Percentiles rank a stretch among this genome's conserved stretches.
Conservation (phyloP, 225 moss, liverwort and hornwort species). For the Antitrichia curtipendula region DNA sequence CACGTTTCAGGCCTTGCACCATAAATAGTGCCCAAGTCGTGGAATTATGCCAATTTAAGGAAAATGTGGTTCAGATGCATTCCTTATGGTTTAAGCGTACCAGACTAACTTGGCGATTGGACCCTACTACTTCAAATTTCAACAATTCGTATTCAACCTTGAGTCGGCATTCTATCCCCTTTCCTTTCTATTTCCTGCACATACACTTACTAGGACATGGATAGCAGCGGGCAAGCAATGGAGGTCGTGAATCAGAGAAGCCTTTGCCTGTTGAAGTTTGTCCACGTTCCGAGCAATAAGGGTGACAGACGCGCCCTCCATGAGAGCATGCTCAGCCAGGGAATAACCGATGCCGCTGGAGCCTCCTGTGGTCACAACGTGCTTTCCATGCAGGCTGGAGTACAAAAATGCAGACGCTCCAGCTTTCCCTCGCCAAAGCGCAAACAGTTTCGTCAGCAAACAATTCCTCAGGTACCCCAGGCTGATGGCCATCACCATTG, state of each 20-base stretch:
- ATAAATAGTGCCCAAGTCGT: background rate
- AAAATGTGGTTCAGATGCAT: background rate
- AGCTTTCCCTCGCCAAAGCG: background rate
- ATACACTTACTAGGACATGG: background rate
- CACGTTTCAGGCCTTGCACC: background rate
- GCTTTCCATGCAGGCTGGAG: background rate
- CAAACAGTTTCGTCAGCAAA: too few relatives aligned
- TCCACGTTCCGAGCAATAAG: constrained; percentile 1
- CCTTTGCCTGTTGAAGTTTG: background rate
- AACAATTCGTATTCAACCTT: background rate
- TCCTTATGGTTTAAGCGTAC: background rate
- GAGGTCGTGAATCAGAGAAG: background rate
- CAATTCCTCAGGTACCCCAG: background rate
- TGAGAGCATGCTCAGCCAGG: too few relatives aligned
- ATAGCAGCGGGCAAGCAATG: background rate
- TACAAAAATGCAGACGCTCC: background rate
- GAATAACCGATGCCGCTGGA: constrained; percentile 3
- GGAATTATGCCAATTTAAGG: background rate
- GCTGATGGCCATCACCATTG: background rate
- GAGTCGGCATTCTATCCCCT: background rate
- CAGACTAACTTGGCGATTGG: background rate
- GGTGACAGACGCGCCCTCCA: constrained; percentile 12
- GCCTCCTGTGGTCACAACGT: too few relatives aligned
- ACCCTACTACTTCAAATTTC: background rate
- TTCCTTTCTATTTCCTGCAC: background rate